Evolutionary conservation across 2,329 filamentous ascomycete genomes (phyloP), one percentile per base, ranked within the genome.

Genomic region (Raffaelea ambrosiae): DNA sequence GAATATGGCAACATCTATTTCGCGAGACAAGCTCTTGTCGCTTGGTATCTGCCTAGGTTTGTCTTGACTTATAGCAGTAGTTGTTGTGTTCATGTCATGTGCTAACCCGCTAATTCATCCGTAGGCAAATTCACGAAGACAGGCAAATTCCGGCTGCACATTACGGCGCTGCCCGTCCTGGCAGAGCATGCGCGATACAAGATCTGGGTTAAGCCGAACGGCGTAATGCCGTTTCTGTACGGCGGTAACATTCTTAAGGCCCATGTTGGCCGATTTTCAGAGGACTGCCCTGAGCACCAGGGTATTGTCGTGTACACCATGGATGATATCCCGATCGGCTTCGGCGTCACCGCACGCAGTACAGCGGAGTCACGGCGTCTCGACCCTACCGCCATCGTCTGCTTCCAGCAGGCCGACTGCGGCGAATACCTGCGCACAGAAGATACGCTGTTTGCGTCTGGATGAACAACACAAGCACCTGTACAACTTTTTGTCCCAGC

Each of bases 141-240:
- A 4, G 88, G 89, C 54, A 96, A 97, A 67, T 97, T 98, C 72
- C 76, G 91, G 46, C 74, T 98, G 48, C 90, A 96, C 70, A 87
- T 97, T 62, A 97, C 91, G 2, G 86, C 77, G 5, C 61, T 98
- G 50, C 85, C 89, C 54, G 79, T 96, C 54, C 84, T 98, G 55
- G 86, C 90, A 49, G 84, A 88, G 55, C 88, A 96, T 65, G 91
- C 91, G 40, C 77, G 93, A 51, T 95, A 95, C 71, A 97, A 97
- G 79, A 83, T 97, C 58, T 97, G 90, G 89, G 84, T 98, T 57
- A 94, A 94, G 69, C 79, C 83, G 51, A 97, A 97, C 68, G 93
- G 93, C 56, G 90, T 94, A 61, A 95, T 96, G 89, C 91, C 93
- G 1, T 97, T 95, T 65, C 70, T 98, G 42, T 98, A 97, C 67